phyloP scores from a whole-genome alignment of 1,284 basidiomycete genomes.

The Phlebopus sp. region DNA sequence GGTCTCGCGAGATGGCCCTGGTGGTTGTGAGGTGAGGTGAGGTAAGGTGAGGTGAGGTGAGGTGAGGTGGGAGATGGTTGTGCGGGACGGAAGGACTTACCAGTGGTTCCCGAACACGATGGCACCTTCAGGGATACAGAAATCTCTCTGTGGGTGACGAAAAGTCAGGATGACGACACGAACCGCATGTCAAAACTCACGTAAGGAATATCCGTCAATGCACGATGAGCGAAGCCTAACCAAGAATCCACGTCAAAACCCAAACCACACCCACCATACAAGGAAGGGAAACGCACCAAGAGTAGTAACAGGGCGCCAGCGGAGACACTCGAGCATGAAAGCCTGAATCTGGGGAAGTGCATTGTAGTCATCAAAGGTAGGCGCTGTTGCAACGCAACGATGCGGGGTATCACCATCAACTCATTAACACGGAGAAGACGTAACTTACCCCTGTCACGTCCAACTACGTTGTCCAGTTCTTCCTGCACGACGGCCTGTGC shows the following conservation, averaged over 20 bases:
- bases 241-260: conserved; percentile 4
- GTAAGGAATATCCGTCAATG: conserved; percentile 28
- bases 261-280: neutral
- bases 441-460: conserved; percentile 36
- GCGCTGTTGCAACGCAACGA: conserved; percentile 25
- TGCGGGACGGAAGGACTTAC: conserved; percentile 11
- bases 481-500: conserved; percentile 41
- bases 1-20: conserved; percentile 34
- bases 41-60: too few relatives aligned
- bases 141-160: conserved; percentile 18
- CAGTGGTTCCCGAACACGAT: conserved; percentile 34
- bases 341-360: conserved; percentile 40
- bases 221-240: conserved; percentile 31
- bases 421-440: too few relatives aligned
- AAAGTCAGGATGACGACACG: too few relatives aligned
- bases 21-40: neutral
- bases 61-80: too few relatives aligned
- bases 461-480: conserved; percentile 44
- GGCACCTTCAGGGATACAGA: conserved; percentile 33
- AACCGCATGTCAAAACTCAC: conserved; percentile 17
- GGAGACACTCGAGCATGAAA: conserved; percentile 43
- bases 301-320: conserved; percentile 44
- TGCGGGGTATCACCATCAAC: neutral
- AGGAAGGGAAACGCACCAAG: conserved; percentile 23
- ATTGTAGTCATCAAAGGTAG: conserved; percentile 38